A percentile compares a stretch with the other conserved stretches of the same genome.
Conservation (phyloP, 495 filamentous ascomycete genomes). For the Tuber indicum region DNA sequence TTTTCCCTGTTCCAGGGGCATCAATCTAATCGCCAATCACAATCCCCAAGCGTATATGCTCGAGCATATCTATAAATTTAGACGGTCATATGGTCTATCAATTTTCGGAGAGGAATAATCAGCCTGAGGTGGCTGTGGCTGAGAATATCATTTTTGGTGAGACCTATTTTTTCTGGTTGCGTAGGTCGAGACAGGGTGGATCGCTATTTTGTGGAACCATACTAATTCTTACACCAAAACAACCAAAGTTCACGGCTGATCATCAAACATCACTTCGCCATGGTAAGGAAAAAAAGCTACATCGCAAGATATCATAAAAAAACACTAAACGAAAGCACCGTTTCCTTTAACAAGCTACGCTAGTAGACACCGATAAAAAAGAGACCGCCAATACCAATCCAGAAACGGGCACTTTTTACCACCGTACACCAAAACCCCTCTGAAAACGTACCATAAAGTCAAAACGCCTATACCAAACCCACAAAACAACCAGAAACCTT, state of each 20-base stretch:
- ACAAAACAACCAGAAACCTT: background rate
- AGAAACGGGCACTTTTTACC: background rate
- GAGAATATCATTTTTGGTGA: too few species aligned
- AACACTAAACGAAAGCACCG: background rate
- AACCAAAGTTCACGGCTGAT: background rate
- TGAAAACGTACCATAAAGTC: background rate
- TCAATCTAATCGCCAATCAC: too few species aligned
- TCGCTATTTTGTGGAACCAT: background rate
- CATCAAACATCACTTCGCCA: background rate
- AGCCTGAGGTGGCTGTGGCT: too few species aligned
- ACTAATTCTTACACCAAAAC: background rate
- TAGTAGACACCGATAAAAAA: background rate
- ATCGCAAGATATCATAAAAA: background rate
- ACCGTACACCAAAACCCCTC: conserved; percentile 1
- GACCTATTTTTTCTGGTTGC: background rate
- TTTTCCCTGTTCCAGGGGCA: too few species aligned
- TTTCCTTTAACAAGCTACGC: background rate
- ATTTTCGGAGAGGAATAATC: too few species aligned
- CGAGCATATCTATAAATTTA: too few species aligned
- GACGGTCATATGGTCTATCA: too few species aligned
- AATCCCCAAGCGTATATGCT: too few species aligned
- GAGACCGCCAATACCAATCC: background rate
- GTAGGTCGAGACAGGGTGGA: background rate
- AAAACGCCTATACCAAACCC: conserved; percentile 4
- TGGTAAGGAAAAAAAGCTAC: background rate